A percentile compares a stretch with the other conserved stretches of the same genome.
These are phyloP conservation scores for Strobilomyces confusus DNA, from an alignment of 768 basidiomycete species.

Conservation along the genomic window DNA sequence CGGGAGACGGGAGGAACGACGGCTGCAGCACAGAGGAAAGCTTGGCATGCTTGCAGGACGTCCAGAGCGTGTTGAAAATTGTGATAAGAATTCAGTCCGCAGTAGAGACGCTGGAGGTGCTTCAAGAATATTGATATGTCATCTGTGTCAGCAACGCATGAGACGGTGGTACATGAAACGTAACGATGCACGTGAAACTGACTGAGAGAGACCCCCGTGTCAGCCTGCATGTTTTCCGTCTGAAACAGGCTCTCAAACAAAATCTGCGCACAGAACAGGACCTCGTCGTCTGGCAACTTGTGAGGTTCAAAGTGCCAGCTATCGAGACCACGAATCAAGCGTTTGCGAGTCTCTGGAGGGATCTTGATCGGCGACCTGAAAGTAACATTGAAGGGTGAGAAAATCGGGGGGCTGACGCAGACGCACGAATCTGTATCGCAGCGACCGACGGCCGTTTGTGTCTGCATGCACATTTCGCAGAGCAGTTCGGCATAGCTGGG, in stretches of 20 bases:
- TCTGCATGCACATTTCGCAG: constrained; percentile 81
- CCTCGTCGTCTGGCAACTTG: constrained; percentile 75
- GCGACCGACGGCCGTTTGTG: constrained; percentile 65
- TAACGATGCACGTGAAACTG: constrained; percentile 32
- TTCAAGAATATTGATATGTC: constrained; percentile 75
- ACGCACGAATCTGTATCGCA: constrained; percentile 29
- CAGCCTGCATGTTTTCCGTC: constrained; percentile 67
- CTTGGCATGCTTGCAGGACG: constrained; percentile 90
- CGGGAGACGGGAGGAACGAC: constrained; percentile 76
- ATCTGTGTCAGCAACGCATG: constrained; percentile 39
- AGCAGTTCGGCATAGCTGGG: constrained; percentile 75
- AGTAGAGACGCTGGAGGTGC: constrained; percentile 90
- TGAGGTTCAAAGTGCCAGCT: constrained; percentile 92
- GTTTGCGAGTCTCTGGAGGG: constrained; percentile 46
- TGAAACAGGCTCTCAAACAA: constrained; percentile 84
- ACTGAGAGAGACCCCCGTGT: constrained; percentile 57
- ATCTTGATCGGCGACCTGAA: constrained; percentile 47
- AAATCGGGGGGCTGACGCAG: background rate
- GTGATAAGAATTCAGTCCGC: constrained; percentile 90
- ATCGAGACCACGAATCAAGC: constrained; percentile 65
- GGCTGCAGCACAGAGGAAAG: constrained; percentile 74
- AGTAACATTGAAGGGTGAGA: constrained; percentile 12
- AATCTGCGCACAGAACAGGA: constrained; percentile 74
- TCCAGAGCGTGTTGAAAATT: constrained; percentile 97
- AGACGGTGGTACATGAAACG: constrained; percentile 17